phyloP scores from a whole-genome alignment of 345 rosid genomes.

The Eucalyptus pauciflora region DNA sequence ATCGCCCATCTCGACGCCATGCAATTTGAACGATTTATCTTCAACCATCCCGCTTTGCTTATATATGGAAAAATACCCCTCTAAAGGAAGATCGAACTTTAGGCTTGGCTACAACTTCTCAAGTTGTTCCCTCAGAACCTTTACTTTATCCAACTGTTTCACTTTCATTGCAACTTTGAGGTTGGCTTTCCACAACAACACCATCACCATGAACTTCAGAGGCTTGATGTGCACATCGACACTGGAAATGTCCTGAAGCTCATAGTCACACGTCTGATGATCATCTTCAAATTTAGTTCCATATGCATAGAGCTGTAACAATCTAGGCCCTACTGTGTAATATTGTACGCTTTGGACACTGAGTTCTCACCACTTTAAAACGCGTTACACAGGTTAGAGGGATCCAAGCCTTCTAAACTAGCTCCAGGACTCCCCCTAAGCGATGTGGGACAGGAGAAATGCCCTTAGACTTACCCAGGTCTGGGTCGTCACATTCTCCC shows the following conservation, averaged over 20 bases:
- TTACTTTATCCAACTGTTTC: slow-evolving; percentile 11
- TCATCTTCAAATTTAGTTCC: slow-evolving; percentile 22
- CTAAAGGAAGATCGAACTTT: slow-evolving; percentile 11
- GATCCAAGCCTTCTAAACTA: too few relatives aligned
- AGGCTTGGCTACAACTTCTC: slow-evolving; percentile 5
- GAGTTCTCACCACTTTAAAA: too few relatives aligned
- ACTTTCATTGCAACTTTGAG: slow-evolving; percentile 10
- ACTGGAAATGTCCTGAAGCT: slow-evolving; percentile 12
- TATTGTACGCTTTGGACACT: too few relatives aligned
- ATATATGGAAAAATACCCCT: slow-evolving; percentile 21
- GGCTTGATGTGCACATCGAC: slow-evolving; percentile 17
- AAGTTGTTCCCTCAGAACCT: slow-evolving; percentile 13
- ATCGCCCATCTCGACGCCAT: slow-evolving; percentile 12
- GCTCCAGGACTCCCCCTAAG: too few relatives aligned
- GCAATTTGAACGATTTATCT: slow-evolving; percentile 14
- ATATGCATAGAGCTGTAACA: background rate
- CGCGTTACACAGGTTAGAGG: too few relatives aligned
- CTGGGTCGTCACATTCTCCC: too few relatives aligned
- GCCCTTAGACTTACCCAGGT: too few relatives aligned
- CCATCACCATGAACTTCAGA: slow-evolving; percentile 14
- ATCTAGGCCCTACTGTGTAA: too few relatives aligned
- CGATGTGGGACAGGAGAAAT: too few relatives aligned
- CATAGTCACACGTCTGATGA: slow-evolving; percentile 3
- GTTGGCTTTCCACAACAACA: slow-evolving; percentile 7
- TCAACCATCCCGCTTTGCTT: slow-evolving; percentile 26